Evolutionary conservation across 129 eudicot genomes (phyloP), one percentile per base, ranked within the genome.

Genomic region (Tagetes erecta): DNA sequence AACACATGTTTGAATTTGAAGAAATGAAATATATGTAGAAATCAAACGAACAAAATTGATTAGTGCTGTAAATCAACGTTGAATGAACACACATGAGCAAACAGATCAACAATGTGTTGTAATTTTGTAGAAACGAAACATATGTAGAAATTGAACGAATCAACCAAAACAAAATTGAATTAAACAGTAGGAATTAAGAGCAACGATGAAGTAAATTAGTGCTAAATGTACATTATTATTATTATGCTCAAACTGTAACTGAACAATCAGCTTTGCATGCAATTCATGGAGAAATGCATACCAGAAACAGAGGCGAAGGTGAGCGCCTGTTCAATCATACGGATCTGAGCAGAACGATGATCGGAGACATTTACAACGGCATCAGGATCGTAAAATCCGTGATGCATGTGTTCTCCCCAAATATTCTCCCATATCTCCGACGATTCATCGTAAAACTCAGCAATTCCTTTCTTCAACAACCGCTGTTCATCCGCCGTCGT

Each of bases 361-460:
- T 91, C 88, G 40, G 88, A 75, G 40, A 95, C 59, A 4, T 88
- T 73, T 3, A 84, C 92, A 11, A 64, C 71, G 36, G 80, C 59
- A 8, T 62, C 82, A 4, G 91, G 86, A 5, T 88, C 87, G 67
- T 95, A 95, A 64, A 75, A 95, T 4, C 99, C 99, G 64, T 95
- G 99, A 72, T 95, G 99, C 99, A 91, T 95, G 75, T 95, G 99
- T 70, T 95, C 97, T 27, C 99, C 99, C 99, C 99, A 95, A 31
- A 88, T 83, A 51, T 91, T 83, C 87, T 95, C 99, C 97, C 99
- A 95, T 67, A 88, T 4, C 8, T 91, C 96, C 1, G 96, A 86
- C 0, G 97, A 91, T 66, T 91, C 88, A 31, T 95, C 99, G 84
- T 95, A 95, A 44, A 95, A 74, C 71, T 88, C 99, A 1, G 96